Base-by-base conservation (phyloP, 441 rosid species). In the Eruca vesicaria region DNA sequence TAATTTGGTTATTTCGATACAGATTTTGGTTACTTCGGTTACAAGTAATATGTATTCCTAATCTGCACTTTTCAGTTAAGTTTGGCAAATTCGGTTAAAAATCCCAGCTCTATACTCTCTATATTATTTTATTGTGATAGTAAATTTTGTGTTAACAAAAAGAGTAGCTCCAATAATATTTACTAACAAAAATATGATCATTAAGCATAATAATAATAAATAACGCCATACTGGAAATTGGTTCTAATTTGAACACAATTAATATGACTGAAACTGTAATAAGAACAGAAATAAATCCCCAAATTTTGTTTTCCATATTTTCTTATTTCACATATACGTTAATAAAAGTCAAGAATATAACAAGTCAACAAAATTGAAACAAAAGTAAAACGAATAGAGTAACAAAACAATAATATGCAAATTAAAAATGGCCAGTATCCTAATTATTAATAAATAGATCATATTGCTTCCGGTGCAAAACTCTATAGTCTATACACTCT, bases 401-500 rank as follows among this genome's bases (percentile, higher is more conserved):
- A 36, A 26, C 64, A 73, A n/a, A n/a, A 55, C 52, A 5, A 43
- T 11, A 15, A 57, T 15, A 32, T 66, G 16, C 9, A 61, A 50
- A 29, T 19, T 12, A 63, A 29, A 14, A 10, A 53, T 69, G 65
- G 41, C 19, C 19, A 35, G 7, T 35, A 68, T 53, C 3, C 5
- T 29, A 26, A 50, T 33, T 61, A 68, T 52, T 52, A 52, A n/a
- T n/a, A 23, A 23, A 28, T 9, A 53, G 12, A 16, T 10, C 18
- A 31, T 16, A 69, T 38, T 38, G 59, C 18, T 60, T 15, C 20
- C 53, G 20, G 53, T 48, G 53, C 20, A 48, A 48, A 76, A 69
- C 32, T 69, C 71, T 76, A 48, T 7, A 48, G 53, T 45, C 53
- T 45, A 70, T 76, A 76, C 45, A 65, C 67, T 45, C 75, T 15